Evolutionary conservation across 768 basidiomycete genomes (phyloP), one percentile per base, ranked within the genome.

Genomic region (Austroboletus eburneus): DNA sequence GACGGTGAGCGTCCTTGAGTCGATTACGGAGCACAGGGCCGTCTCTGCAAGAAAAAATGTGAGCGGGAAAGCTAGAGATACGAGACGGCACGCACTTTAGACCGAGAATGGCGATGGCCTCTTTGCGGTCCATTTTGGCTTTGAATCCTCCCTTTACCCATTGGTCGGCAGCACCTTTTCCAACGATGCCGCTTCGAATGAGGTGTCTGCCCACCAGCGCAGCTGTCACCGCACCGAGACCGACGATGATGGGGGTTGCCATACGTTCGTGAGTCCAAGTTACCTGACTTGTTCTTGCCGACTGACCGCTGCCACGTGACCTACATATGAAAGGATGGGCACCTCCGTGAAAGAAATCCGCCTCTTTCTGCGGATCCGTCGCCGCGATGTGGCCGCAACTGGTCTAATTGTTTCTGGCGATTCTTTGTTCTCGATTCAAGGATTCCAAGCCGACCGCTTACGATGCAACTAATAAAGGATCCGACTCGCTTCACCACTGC

Each of bases 141-240:
- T 83, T 85, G 79, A 99, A 99, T 8, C 96, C 95, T 46, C 95
- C 95, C 68, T 85, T 91, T 16, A 75, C 83, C 82, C 91, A 98
- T 64, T 94, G 78, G 35, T 92, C 85, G 12, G 83, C 84, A 20
- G 71, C 73, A 54, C 71, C 77, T 12, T 78, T 84, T 22, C 76
- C 68, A 52, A 84, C 72, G 5, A 78, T 53, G 2, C 85, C 85
- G 20, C 74, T 75, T 35, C 83, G 77, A 36, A 92, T 57, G 12
- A 90, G 66, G 37, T 83, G 81, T 39, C 91, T 76, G 7, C 88
- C 90, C 18, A 79, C 78, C 9, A 91, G 66, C 12, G 83, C 89
- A 35, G 87, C 85, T 13, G 83, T 80, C 50, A 91, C 75, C 35
- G 89, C 87, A 36, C 82, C 83, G 46, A 91, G 72, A 38, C 89